These are phyloP conservation scores for Fomitopsis palustris DNA, from an alignment of 1,284 basidiomycete genomes.

Conservation along the genomic window DNA sequence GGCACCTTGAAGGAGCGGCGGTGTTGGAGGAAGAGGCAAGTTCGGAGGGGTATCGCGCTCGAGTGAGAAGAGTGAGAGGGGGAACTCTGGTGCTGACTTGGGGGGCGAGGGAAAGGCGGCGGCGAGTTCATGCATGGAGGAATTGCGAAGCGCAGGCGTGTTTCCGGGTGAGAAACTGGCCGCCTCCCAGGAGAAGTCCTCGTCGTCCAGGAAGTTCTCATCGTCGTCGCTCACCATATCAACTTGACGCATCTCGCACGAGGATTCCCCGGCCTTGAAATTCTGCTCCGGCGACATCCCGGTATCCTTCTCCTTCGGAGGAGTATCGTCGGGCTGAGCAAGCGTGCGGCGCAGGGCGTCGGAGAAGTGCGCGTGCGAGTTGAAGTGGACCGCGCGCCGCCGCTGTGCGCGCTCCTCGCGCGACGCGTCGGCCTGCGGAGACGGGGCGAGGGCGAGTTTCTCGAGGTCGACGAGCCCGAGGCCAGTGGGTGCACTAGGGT, in stretches of 20 bases:
- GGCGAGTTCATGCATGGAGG: constrained; percentile 2
- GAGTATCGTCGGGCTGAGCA: background rate
- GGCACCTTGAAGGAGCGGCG: background rate
- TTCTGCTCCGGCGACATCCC: background rate
- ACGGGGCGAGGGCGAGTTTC: constrained; percentile 3
- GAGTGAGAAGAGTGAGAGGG: constrained; percentile 4
- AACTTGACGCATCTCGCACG: background rate
- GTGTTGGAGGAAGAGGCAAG: constrained; percentile 12
- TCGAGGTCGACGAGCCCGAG: constrained; percentile 7
- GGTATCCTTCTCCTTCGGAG: background rate
- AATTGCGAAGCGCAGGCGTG: background rate
- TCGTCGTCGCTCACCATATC: background rate
- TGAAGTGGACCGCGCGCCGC: constrained; percentile 8
- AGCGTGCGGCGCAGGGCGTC: constrained; percentile 2
- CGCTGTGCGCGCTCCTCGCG: constrained; percentile 7
- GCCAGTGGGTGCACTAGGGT: background rate
- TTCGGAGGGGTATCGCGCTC: constrained; percentile 5
- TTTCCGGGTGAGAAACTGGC: background rate
- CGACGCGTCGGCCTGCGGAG: constrained; percentile 1
- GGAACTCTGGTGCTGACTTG: constrained; percentile 4
- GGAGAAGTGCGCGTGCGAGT: constrained; percentile 7
- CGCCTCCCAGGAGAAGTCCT: constrained; percentile 7
- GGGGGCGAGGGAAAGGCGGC: constrained; percentile 8
- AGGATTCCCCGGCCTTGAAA: background rate
- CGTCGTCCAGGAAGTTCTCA: background rate